Conservation (phyloP, 225 moss, liverwort and hornwort species). For the Marchantia polymorpha region DNA sequence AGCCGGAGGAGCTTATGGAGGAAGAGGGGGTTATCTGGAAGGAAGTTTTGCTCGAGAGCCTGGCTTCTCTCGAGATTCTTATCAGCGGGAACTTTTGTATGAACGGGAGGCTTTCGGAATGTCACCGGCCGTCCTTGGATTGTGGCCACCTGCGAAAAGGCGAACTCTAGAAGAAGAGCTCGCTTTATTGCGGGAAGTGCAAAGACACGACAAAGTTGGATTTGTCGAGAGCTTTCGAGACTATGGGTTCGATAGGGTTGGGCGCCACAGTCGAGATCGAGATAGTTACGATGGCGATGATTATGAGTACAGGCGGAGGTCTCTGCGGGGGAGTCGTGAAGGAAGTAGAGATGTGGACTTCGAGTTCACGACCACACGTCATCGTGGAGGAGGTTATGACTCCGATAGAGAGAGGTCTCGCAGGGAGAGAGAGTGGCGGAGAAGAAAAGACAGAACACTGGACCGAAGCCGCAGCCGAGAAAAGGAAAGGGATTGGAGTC, state of each 20-base stretch:
- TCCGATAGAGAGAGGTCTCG: constrained; percentile 71
- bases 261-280: constrained; percentile 71
- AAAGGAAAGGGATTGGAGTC: constrained; percentile 83
- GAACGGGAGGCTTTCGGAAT: constrained; percentile 63
- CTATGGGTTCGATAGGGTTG: constrained; percentile 49
- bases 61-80: constrained; percentile 64
- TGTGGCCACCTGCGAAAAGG: constrained; percentile 80
- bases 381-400: constrained; percentile 52
- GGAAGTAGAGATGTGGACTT: constrained; percentile 71
- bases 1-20: constrained; percentile 84
- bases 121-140: constrained; percentile 45
- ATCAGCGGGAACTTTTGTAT: constrained; percentile 61
- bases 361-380: constrained; percentile 53
- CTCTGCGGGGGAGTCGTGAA: constrained; percentile 64
- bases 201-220: constrained; percentile 73
- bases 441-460: constrained; percentile 64
- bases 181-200: constrained; percentile 61
- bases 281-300: constrained; percentile 75
- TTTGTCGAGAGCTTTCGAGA: constrained; percentile 59
- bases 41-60: constrained; percentile 62
- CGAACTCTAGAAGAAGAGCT: constrained; percentile 85
- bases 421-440: constrained; percentile 65
- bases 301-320: constrained; percentile 66
- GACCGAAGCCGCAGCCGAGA: constrained; percentile 82
- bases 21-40: constrained; percentile 72